These are phyloP conservation scores for Lablab purpureus DNA, from an alignment of 306 rosid species.

Conservation along the genomic window DNA sequence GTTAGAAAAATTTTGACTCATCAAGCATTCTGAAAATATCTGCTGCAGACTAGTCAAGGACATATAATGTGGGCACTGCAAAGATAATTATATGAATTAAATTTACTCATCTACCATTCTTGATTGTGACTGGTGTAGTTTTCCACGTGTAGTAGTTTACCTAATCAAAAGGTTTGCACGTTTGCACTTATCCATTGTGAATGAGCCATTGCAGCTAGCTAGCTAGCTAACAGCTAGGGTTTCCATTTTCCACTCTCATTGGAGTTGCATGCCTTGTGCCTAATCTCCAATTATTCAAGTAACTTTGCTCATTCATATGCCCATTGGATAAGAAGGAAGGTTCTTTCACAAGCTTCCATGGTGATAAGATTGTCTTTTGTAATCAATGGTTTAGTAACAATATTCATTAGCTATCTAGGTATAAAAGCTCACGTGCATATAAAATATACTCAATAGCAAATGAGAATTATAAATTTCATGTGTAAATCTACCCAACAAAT, in stretches of 20 bases:
- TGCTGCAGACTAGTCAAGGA: constrained; percentile 42
- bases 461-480: background rate
- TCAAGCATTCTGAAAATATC: background rate
- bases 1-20: constrained; percentile 38
- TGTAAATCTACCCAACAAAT: no score
- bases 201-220: constrained; percentile 25
- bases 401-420: background rate
- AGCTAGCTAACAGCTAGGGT: background rate
- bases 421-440: background rate
- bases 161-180: constrained; percentile 46
- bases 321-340: constrained; percentile 29
- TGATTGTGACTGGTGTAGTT: constrained; percentile 52
- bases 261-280: constrained; percentile 44
- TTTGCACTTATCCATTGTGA: constrained; percentile 46
- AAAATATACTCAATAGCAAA: background rate
- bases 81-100: background rate
- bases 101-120: constrained; percentile 15
- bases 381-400: background rate
- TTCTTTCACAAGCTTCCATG: background rate
- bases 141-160: constrained; percentile 63
- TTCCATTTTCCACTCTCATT: constrained; percentile 22
- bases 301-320: background rate
- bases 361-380: background rate
- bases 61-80: background rate
- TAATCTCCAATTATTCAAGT: constrained; percentile 33